phyloP scores from a whole-genome alignment of 352 stramenopile species.

The Pythium diclinum region DNA sequence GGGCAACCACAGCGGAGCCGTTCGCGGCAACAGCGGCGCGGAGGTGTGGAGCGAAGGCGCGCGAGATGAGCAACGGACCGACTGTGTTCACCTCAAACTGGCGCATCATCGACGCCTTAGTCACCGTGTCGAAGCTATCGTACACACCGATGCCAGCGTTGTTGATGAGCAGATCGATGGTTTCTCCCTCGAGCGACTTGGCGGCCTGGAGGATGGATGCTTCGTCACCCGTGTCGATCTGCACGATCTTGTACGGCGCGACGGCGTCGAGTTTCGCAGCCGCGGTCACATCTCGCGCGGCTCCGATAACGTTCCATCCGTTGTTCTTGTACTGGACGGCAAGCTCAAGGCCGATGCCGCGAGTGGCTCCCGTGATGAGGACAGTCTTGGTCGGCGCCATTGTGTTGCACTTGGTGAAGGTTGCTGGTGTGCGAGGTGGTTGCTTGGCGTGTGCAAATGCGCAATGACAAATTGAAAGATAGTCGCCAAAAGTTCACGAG shows the following conservation, averaged over 20 bases:
- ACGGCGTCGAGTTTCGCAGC: constrained; percentile 25
- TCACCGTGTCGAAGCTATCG: not conserved
- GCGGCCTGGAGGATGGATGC: constrained; percentile 22
- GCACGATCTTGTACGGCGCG: constrained; percentile 20
- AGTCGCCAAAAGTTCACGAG: too few relatives aligned
- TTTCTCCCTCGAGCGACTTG: constrained; percentile 10
- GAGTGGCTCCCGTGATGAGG: constrained; percentile 44
- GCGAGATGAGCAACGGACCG: constrained; percentile 31
- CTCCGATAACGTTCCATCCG: constrained; percentile 48
- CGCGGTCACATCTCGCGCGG: constrained; percentile 27
- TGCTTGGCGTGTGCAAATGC: too few relatives aligned
- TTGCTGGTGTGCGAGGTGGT: too few relatives aligned
- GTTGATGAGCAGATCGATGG: constrained; percentile 41
- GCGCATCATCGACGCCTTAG: constrained; percentile 18
- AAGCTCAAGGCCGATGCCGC: constrained; percentile 45
- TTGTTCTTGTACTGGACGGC: constrained; percentile 34
- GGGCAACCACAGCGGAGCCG: constrained; percentile 23
- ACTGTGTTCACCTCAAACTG: constrained; percentile 41
- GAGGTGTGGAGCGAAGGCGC: constrained; percentile 27
- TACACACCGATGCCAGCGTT: constrained; percentile 28
- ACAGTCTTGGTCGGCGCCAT: constrained; percentile 47
- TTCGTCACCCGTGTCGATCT: constrained; percentile 25
- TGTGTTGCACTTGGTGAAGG: too few relatives aligned
- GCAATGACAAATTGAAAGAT: too few relatives aligned
- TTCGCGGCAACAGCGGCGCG: not conserved